Evolutionary conservation across 2,329 filamentous ascomycete genomes (phyloP), one percentile per base, ranked within the genome.

Genomic region (Diplodia scrobiculata): DNA sequence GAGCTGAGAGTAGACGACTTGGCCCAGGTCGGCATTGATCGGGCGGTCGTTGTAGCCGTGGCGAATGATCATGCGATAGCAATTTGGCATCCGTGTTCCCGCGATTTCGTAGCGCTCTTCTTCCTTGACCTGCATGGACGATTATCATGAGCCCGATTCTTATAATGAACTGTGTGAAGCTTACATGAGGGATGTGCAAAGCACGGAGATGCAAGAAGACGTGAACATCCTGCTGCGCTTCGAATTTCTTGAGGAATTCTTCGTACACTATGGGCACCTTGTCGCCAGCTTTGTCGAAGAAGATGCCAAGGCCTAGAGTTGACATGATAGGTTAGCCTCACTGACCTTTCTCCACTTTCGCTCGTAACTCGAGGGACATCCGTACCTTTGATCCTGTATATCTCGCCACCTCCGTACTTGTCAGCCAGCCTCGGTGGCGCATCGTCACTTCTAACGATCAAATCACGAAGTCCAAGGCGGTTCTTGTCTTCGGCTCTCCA

Each of bases 201-300:
- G 88, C 84, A 5, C 88, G 85, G 67, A 92, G 82, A 71, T 92
- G 89, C 74, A 92, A 89, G 75, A 92, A 91, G 1, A 92, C 82
- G n/a, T 85, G 83, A 11, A 91, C 84, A 34, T 90, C 86, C 0
- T 89, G 89, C 5, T 84, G 80, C 0, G 87, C 85, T 54, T 85
- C 84, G 68, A 92, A 88, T 73, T 92, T 92, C 60, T 83, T 84
- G 10, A 91, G 80, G 72, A 92, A 92, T 63, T 92, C 88, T 3
- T 86, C 85, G 74, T 91, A 92, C 10, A 89, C 87, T 7, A 83
- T 84, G 1, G 88, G 89, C 0, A 85, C 86, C 5, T 84, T 83
- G 45, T 86, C 83, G 51, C 90, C 89, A 0, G 85, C 83, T 76
- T 93, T 92, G 78, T 93, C 90, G 74, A 93, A 92, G 79, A 91